phyloP scores from a whole-genome alignment of 495 filamentous ascomycete species.

The Aspergillus nanangensis region DNA sequence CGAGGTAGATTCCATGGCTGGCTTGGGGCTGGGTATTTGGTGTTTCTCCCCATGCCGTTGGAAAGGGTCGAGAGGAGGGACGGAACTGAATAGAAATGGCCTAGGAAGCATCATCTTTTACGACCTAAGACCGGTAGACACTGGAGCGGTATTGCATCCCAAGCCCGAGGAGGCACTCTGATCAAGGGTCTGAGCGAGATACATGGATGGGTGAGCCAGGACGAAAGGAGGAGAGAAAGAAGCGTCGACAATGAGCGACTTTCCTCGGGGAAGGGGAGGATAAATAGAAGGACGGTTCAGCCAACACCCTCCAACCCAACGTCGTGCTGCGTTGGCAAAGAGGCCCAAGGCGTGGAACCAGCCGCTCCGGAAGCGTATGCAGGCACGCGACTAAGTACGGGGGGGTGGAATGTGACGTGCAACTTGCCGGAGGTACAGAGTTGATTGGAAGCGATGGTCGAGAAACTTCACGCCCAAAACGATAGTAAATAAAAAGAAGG shows the following conservation, averaged over 20 bases:
- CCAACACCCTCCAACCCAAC: too few species aligned
- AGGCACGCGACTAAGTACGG: slow-evolving; percentile 28
- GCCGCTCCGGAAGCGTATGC: slow-evolving; percentile 16
- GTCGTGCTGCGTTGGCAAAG: slow-evolving; percentile 15
- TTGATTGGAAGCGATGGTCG: too few species aligned
- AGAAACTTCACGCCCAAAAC: too few species aligned
- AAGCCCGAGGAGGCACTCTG: slow-evolving; percentile 46
- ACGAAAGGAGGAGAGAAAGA: slow-evolving; percentile 7
- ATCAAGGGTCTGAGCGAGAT: slow-evolving; percentile 43
- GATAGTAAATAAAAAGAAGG: too few species aligned
- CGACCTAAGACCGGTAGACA: slow-evolving; percentile 2
- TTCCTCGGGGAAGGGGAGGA: slow-evolving; percentile 2
- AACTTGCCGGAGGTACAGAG: too few species aligned
- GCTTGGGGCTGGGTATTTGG: background rate
- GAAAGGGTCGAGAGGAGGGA: slow-evolving; percentile 19
- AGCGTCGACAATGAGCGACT: slow-evolving; percentile 7
- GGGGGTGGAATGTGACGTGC: too few species aligned
- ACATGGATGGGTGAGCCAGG: slow-evolving; percentile 33
- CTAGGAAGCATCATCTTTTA: slow-evolving; percentile 44
- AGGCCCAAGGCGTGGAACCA: slow-evolving; percentile 15
- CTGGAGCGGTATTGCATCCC: slow-evolving; percentile 12
- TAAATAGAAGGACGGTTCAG: background rate
- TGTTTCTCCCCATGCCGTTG: slow-evolving; percentile 15
- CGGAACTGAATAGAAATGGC: slow-evolving; percentile 37
- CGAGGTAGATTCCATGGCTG: slow-evolving; percentile 2